Percentiles rank a stretch among this genome's conserved stretches.
phyloP scores from a whole-genome alignment of 306 rosid species.

The Begonia loranthoides region DNA sequence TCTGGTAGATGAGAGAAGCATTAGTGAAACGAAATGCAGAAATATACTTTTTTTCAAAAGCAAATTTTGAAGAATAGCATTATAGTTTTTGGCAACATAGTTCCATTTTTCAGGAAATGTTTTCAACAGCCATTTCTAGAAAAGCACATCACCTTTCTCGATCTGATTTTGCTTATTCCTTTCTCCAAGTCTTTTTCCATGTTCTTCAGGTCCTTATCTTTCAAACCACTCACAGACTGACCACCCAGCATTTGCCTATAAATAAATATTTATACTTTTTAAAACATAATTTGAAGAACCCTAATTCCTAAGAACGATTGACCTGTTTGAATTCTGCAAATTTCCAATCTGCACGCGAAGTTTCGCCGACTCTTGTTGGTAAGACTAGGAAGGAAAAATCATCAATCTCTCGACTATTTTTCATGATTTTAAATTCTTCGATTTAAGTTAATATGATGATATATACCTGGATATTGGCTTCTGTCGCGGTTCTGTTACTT shows the following conservation, averaged over 20 bases:
- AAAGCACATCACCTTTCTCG: conserved; percentile 52
- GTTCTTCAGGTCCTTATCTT: conserved; percentile 43
- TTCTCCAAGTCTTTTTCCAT: conserved; percentile 64
- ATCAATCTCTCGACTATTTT: no score
- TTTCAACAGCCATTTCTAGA: no score
- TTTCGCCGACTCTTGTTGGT: conserved; percentile 82
- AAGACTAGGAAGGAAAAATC: conserved; percentile 28
- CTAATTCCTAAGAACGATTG: no score
- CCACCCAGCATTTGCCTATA: conserved; percentile 66
- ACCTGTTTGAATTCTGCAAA: conserved; percentile 73
- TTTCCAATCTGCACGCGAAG: conserved; percentile 52
- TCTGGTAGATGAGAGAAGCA: conserved; percentile 29
- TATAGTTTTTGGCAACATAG: no score
- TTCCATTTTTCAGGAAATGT: no score
- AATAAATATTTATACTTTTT: background rate
- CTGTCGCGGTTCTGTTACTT: conserved; percentile 66
- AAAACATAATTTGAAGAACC: no score
- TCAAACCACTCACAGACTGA: conserved; percentile 30
- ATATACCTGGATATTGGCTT: conserved; percentile 77
- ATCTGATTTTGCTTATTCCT: conserved; percentile 69
- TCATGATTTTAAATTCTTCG: no score
- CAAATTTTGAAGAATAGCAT: no score
- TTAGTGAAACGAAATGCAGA: background rate
- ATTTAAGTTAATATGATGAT: no score
- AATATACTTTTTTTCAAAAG: no score